A percentile compares a stretch with the other conserved stretches of the same genome.
phyloP scores from a whole-genome alignment of 192 early-diverging fungal genomes.

The Backusella tuberculispora region DNA sequence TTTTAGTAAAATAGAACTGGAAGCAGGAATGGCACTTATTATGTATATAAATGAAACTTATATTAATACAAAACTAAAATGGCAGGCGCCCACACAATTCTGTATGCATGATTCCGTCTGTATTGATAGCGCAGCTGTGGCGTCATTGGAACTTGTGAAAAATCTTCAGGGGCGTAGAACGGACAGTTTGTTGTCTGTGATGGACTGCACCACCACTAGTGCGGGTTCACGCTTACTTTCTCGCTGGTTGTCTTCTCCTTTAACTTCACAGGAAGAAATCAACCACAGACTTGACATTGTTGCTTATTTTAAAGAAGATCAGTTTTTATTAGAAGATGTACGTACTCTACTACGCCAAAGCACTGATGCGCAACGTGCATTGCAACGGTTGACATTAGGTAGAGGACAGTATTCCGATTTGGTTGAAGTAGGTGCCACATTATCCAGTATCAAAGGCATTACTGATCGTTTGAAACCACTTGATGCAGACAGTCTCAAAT shows the following conservation, averaged over 20 bases:
- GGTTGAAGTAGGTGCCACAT: slow-evolving; percentile 59
- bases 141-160: slow-evolving; percentile 75
- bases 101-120: slow-evolving; percentile 60
- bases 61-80: slow-evolving; percentile 58
- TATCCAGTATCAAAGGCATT: slow-evolving; percentile 55
- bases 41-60: slow-evolving; percentile 78
- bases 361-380: slow-evolving; percentile 69
- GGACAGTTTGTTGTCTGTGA: slow-evolving; percentile 68
- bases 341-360: slow-evolving; percentile 52
- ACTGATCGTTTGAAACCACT: slow-evolving; percentile 36
- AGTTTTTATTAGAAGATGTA: slow-evolving; percentile 58
- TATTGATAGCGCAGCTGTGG: slow-evolving; percentile 81
- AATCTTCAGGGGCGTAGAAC: slow-evolving; percentile 53
- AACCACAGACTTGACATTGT: slow-evolving; percentile 76
- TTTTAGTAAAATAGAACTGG: slow-evolving; percentile 17
- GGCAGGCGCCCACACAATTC: slow-evolving; percentile 67
- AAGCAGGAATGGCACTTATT: slow-evolving; percentile 60
- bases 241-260: slow-evolving; percentile 71
- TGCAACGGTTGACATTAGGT: slow-evolving; percentile 71
- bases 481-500: neutral
- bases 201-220: slow-evolving; percentile 82
- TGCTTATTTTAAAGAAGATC: slow-evolving; percentile 63
- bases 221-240: slow-evolving; percentile 78
- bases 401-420: slow-evolving; percentile 66
- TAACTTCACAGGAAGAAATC: slow-evolving; percentile 65